A percentile compares a stretch with the other conserved stretches of the same genome.
These are phyloP conservation scores for Teratosphaeria gauchensis DNA, from an alignment of 2,329 filamentous ascomycete genomes.

Conservation along the genomic window DNA sequence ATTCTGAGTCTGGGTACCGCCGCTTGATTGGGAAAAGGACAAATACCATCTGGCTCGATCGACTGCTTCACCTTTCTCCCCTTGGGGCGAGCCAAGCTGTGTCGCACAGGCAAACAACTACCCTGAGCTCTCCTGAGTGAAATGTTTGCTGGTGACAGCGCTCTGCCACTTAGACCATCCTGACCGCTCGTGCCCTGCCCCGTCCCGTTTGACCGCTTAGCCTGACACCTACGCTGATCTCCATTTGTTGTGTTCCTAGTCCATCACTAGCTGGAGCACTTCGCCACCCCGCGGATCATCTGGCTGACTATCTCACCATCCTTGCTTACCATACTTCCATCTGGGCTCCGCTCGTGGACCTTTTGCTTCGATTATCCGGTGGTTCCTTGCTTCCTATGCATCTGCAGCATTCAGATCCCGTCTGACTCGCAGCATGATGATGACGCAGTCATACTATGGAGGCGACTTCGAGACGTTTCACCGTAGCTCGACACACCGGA, in stretches of 20 bases:
- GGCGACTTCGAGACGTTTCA: slow-evolving; percentile 16
- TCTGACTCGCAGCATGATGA: slow-evolving; percentile 17
- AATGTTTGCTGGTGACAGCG: background rate
- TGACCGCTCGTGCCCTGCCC: background rate
- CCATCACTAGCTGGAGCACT: background rate
- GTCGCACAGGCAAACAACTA: slow-evolving; percentile 1
- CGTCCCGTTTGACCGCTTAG: background rate
- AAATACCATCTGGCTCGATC: background rate
- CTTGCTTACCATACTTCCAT: background rate
- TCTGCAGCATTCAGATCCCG: slow-evolving; percentile 4
- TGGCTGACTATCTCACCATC: background rate
- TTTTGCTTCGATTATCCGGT: background rate
- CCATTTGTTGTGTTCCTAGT: background rate
- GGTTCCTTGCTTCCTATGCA: background rate
- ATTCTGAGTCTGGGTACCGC: background rate
- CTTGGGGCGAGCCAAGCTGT: background rate
- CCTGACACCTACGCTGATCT: background rate
- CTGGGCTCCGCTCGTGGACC: background rate
- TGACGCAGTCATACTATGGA: slow-evolving; percentile 21
- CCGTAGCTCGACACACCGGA: slow-evolving; percentile 12
- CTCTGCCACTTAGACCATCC: background rate
- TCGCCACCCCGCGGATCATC: background rate
- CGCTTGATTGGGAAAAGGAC: background rate
- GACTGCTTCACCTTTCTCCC: background rate
- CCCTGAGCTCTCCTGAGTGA: background rate